phyloP scores from a whole-genome alignment of 1,139 yeast genomes.

The Oligophagozyma castellii region DNA sequence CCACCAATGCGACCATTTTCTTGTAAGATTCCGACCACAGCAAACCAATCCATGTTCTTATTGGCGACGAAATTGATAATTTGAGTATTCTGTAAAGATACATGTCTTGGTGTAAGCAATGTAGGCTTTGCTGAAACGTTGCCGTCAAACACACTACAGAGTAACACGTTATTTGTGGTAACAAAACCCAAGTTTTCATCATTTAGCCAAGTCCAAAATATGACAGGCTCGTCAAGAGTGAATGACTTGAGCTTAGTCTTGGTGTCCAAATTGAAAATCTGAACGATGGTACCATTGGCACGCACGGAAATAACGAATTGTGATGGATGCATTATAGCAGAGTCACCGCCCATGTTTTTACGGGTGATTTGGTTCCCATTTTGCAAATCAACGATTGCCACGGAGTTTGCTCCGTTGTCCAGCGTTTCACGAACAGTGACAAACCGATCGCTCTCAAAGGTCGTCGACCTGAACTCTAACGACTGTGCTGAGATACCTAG shows the following conservation, averaged over 20 bases:
- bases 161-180: slow-evolving; percentile 60
- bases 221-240: slow-evolving; percentile 77
- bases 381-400: slow-evolving; percentile 78
- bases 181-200: slow-evolving; percentile 67
- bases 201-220: slow-evolving; percentile 91
- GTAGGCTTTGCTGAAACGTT: slow-evolving; percentile 61
- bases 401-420: slow-evolving; percentile 59
- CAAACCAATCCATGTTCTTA: slow-evolving; percentile 79
- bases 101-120: slow-evolving; percentile 73
- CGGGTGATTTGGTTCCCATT: slow-evolving; percentile 64
- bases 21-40: slow-evolving; percentile 88
- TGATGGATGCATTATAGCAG: slow-evolving; percentile 90
- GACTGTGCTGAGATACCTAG: slow-evolving; percentile 75
- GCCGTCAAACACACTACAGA: slow-evolving; percentile 80
- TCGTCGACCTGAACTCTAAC: slow-evolving; percentile 85
- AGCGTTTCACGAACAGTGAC: slow-evolving; percentile 77
- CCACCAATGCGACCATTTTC: slow-evolving; percentile 94
- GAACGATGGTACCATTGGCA: slow-evolving; percentile 93
- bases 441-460: slow-evolving; percentile 84
- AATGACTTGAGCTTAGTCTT: slow-evolving; percentile 85
- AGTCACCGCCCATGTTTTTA: slow-evolving; percentile 94
- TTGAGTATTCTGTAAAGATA: slow-evolving; percentile 65
- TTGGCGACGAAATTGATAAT: slow-evolving; percentile 85
- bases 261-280: slow-evolving; percentile 78
- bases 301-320: slow-evolving; percentile 83